Conservation (phyloP, 257 asterid species). For the Henckelia pumila region DNA sequence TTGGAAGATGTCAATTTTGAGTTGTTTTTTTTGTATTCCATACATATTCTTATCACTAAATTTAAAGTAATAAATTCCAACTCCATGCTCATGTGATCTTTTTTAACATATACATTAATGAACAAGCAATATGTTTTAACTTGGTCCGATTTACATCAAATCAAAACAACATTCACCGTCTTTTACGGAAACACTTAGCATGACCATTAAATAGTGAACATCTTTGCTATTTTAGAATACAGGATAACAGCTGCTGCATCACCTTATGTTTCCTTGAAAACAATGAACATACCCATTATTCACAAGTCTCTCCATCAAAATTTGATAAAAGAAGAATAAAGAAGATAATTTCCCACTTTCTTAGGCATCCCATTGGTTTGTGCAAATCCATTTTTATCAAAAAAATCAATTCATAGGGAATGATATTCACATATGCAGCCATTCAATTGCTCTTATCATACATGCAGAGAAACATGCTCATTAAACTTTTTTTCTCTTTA, state of each 20-base stretch:
- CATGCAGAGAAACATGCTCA: neutral
- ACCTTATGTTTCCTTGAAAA: neutral
- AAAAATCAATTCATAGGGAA: neutral
- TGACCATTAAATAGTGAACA: neutral
- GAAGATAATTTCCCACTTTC: neutral
- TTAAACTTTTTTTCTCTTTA: too few relatives aligned
- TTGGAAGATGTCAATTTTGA: neutral
- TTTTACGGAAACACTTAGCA: constrained; percentile 8
- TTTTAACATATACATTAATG: too few relatives aligned
- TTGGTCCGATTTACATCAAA: neutral
- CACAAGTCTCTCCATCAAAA: neutral
- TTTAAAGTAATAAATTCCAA: neutral
- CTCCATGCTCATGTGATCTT: neutral
- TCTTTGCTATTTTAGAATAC: constrained; percentile 2
- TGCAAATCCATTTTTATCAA: neutral
- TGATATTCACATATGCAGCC: neutral
- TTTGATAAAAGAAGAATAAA: neutral
- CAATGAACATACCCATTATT: neutral
- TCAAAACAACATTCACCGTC: neutral
- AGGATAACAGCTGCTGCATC: neutral
- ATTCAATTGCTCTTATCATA: too few relatives aligned
- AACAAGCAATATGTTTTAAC: neutral
- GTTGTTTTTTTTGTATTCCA: neutral
- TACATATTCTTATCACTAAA: neutral
- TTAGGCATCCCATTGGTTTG: neutral